Base-by-base conservation (phyloP, 495 filamentous ascomycete species). In the Filosporella fistucella region DNA sequence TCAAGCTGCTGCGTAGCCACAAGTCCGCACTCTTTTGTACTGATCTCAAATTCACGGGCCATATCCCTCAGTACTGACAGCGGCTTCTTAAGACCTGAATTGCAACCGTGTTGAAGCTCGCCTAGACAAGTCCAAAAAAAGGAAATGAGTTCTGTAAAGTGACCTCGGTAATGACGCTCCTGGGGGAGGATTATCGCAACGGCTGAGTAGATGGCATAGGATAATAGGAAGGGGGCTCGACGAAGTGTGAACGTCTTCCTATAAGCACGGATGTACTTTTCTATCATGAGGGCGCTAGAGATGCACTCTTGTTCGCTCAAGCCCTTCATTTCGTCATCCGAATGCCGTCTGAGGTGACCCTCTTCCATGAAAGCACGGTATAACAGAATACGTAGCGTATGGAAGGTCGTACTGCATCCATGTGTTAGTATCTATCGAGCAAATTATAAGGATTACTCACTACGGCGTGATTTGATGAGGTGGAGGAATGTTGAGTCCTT, bases 221-320 rank as follows among this genome's bases (percentile, higher is more conserved):
- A 62, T 1, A 66, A 61, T 9, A 68, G 55, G 51, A 65, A 69
- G 0, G 66, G 65, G 1, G 62, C 65, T 3, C 56, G 32, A 13
- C 48, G 45, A 13, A 67, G 61, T 2, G 58, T 57, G 29, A 61
- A 68, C 6, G 52, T 45, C 9, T 44, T 26, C 12, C 60, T 45
- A 35, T 65, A 69, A 13, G 52, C 52, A 55, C 10, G 17, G n/a
- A 32, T 20, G n/a, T 40, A 10, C 12, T 29, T 18, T n/a, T 4
- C n/a, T 6, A 49, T 49, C 9, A 30, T 9, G 2, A 3, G 17
- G 12, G 45, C 45, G 20, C 35, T 36, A 3, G 2, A 12, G 3
- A 18, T 40, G 22, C 45, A 49, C 28, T 14, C 21, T n/a, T 5
- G n/a, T 14, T 10, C 34, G 2, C 8, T 20, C 10, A 8, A 39